Base-by-base conservation (phyloP, 192 early-diverging fungal species). In the Gorgonomyces haynaldii region DNA sequence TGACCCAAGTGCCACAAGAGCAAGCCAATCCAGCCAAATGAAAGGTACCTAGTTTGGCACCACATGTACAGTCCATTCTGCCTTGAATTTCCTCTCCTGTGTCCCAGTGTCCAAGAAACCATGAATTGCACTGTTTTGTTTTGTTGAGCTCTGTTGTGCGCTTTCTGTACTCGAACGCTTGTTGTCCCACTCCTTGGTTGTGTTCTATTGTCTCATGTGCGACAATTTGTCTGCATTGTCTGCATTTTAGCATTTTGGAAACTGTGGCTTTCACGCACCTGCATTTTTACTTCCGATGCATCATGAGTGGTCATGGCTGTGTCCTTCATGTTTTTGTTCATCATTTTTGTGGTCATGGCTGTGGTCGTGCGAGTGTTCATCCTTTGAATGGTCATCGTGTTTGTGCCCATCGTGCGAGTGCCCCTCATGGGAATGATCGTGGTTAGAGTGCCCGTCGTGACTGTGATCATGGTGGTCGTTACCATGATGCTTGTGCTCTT, bases 381-480 rank as follows among this genome's bases (percentile, higher is more conserved):
- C 7, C 19, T 41, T 20, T 7, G 10, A 13, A 41, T 41, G 7
- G 39, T 8, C 23, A 8, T 41, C 15, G 5, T 5, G 15, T 24
- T 41, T 5, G 39, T 5, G 39, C 4, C 13, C 15, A 41, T 5
- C 4, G 17, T 2, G 45, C 8, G 31, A 20, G 13, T 28, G 26
- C 4, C 15, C 5, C 2, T 2, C n/a, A 22, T 36, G 37, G 3
- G 23, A 24, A 40, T 52, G 43, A 15, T 52, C 29, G 5, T 52
- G 19, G 23, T 46, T 3, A 22, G 22, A 46, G 16, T 41, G 23
- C 1, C 51, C 19, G 2, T 2, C 44, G 31, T 52, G 51, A 3
- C 42, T 15, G 44, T 52, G 42, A 22, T 44, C 44, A 22, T 52
- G 51, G 20, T 39, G 34, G 15, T 42, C 10, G 41, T 42, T 17